Base-by-base conservation (phyloP, 2,329 filamentous ascomycete genomes). In the Dothistroma pini region DNA sequence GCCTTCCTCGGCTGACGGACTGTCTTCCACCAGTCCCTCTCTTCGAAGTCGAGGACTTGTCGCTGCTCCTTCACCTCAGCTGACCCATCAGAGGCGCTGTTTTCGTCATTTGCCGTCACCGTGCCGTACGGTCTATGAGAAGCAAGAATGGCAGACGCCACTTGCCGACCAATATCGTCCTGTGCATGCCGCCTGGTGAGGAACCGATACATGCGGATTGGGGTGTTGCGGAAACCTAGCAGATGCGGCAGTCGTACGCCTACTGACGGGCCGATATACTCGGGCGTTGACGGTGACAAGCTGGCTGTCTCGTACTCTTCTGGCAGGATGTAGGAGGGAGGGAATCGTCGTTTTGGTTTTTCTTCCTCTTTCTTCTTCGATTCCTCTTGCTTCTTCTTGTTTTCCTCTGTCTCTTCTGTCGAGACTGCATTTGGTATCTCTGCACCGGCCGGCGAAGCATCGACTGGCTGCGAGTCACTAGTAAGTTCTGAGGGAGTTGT, bases 221-320 rank as follows among this genome's bases (percentile, higher is more conserved):
- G 90, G 2, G 93, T 97, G 78, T 95, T 93, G 64, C 90, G 80
- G 80, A 99, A 96, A 62, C 95, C 95, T 32, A 99, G 88, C 61
- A 97, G 84, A 74, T 97, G 93, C 0, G 93, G 93, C 75, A 96
- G 90, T 48, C 85, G 81, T 62, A 99, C 83, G 14, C 89, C 82
- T 25, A 84, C 80, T 6, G 89, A 87, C 49, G 91, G 91, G 41
- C 87, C 84, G 71, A 99, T 86, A 61, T 88, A 84, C 64, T 80
- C 72, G 3, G 93, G 93, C 49, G 89, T 84, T 50, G 83, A 80
- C 32, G 81, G 73, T 0, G 93, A 87, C 55, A 92, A 81, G 25
- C 78, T 71, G 47, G 89, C 85, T 41, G 84, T 79, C 8, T 84
- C 70, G 76, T 97, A 99, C 75, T 90, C 86, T 62, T 83, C 78